Conservation (phyloP, 2,329 filamentous ascomycete genomes). For the Dryadomyces quercus-mongolicae region DNA sequence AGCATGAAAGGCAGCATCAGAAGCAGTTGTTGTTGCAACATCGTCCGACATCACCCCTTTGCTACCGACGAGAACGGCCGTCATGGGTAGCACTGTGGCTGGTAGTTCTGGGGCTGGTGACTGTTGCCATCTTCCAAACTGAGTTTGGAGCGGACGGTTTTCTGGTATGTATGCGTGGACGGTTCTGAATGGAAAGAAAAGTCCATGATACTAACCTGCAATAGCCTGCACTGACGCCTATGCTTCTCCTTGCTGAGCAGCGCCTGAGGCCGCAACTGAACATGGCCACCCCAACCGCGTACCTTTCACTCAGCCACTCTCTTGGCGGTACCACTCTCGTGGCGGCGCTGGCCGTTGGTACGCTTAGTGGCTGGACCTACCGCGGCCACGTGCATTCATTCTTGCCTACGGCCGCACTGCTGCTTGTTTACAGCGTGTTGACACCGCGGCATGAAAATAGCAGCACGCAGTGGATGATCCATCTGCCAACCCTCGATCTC, state of each 20-base stretch:
- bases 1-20: not conserved
- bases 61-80: not conserved
- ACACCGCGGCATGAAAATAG: not conserved
- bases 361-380: not conserved
- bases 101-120: not conserved
- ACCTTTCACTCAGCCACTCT: not conserved
- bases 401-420: not conserved
- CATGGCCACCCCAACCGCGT: not conserved
- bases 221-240: not conserved
- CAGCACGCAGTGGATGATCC: too few species aligned
- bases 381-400: not conserved
- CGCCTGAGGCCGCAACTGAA: not conserved
- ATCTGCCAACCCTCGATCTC: not conserved
- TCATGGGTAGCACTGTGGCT: not conserved
- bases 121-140: not conserved
- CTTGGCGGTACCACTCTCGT: not conserved
- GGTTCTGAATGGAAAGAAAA: not conserved
- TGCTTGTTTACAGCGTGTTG: not conserved
- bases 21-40: not conserved
- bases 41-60: not conserved
- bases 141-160: not conserved
- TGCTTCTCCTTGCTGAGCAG: not conserved
- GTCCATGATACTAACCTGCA: not conserved
- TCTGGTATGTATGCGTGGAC: not conserved
- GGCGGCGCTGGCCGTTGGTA: not conserved